A percentile compares a stretch with the other conserved stretches of the same genome.
phyloP scores from a whole-genome alignment of 2,329 filamentous ascomycete genomes.

The Zymoseptoria tritici region DNA sequence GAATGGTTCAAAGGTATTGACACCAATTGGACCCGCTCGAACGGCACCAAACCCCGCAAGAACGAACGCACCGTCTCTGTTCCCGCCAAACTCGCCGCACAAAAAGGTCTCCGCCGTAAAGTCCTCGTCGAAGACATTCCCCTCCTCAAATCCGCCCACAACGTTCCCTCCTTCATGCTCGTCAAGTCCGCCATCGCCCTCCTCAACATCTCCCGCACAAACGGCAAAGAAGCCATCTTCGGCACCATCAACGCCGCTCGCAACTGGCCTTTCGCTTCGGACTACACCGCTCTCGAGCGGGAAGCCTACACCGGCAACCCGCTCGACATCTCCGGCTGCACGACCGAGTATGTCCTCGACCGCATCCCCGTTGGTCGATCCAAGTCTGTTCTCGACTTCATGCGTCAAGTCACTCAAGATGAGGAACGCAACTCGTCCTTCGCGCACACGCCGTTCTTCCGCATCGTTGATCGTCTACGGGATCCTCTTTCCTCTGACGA shows the following conservation, averaged over 20 bases:
- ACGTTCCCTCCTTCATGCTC: slow-evolving; percentile 28
- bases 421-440: slow-evolving; percentile 25
- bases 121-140: slow-evolving; percentile 23
- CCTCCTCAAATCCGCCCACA: slow-evolving; percentile 26
- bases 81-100: slow-evolving; percentile 21
- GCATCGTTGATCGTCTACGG: slow-evolving; percentile 25
- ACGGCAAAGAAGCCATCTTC: slow-evolving; percentile 28
- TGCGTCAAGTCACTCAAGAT: slow-evolving; percentile 27
- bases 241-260: slow-evolving; percentile 28
- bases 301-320: slow-evolving; percentile 25
- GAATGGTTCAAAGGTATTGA: slow-evolving; percentile 31
- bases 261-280: slow-evolving; percentile 27
- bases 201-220: slow-evolving; percentile 25
- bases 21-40: slow-evolving; percentile 22
- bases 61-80: slow-evolving; percentile 19
- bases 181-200: slow-evolving; percentile 29
- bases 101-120: slow-evolving; percentile 24
- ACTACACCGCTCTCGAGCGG: slow-evolving; percentile 23
- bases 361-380: slow-evolving; percentile 21
- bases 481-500: slow-evolving; percentile 23
- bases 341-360: slow-evolving; percentile 29
- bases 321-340: slow-evolving; percentile 29
- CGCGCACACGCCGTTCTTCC: slow-evolving; percentile 27
- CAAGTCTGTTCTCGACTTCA: slow-evolving; percentile 21
- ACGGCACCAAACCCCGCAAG: slow-evolving; percentile 20